Conservation (phyloP, 352 stramenopile species). For the Phytophthora agathidicida region DNA sequence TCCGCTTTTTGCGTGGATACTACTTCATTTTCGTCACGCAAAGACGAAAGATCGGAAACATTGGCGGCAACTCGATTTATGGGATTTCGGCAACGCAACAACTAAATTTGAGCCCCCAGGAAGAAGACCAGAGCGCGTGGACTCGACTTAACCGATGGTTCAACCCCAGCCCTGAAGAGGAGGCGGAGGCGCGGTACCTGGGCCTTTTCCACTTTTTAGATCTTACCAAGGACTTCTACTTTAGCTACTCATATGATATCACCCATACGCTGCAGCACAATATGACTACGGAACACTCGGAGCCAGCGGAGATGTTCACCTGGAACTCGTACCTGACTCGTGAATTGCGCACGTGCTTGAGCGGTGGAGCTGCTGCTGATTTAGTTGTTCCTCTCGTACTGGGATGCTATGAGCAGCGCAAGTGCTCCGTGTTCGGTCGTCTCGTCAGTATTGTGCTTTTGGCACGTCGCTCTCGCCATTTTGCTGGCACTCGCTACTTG, state of each 20-base stretch:
- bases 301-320: slow-evolving; percentile 94
- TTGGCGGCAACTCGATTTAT: slow-evolving; percentile 97
- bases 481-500: slow-evolving; percentile 98
- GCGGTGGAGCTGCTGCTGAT: slow-evolving; percentile 83
- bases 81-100: slow-evolving; percentile 95
- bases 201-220: slow-evolving; percentile 98
- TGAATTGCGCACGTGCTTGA: slow-evolving; percentile 91
- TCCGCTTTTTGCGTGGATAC: slow-evolving; percentile 98
- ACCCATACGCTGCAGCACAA: slow-evolving; percentile 98
- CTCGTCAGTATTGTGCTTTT: slow-evolving; percentile 97
- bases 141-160: slow-evolving; percentile 84
- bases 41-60: slow-evolving; percentile 95
- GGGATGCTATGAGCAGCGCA: slow-evolving; percentile 97
- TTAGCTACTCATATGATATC: slow-evolving; percentile 99
- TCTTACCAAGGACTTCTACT: slow-evolving; percentile 99
- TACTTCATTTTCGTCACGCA: slow-evolving; percentile 99
- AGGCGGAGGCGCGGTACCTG: slow-evolving; percentile 92
- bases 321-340: slow-evolving; percentile 98
- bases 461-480: slow-evolving; percentile 96
- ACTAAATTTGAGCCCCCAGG: slow-evolving; percentile 76
- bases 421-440: slow-evolving; percentile 95
- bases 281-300: slow-evolving; percentile 88
- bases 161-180: slow-evolving; percentile 82
- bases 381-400: slow-evolving; percentile 92
- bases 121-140: slow-evolving; percentile 61